Conservation (phyloP, 2,329 filamentous ascomycete genomes). For the Beauveria bassiana region DNA sequence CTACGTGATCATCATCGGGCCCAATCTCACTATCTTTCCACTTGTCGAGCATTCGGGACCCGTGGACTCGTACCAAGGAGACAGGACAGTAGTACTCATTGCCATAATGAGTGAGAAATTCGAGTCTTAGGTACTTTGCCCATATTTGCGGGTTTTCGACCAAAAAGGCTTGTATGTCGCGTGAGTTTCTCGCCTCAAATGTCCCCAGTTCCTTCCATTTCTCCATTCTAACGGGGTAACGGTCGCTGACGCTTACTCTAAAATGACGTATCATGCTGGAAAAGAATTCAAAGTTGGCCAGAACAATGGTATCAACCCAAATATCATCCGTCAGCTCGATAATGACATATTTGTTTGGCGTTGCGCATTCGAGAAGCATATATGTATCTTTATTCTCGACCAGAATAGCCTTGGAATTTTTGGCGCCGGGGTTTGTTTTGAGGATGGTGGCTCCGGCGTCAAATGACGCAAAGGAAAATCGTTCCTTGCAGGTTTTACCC, state of each 20-base stretch:
- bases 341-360: constrained; percentile 85
- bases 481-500: constrained; percentile 93
- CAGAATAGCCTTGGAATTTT: constrained; percentile 80
- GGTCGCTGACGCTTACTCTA: constrained; percentile 84
- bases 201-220: constrained; percentile 85
- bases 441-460: constrained; percentile 90
- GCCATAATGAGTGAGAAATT: constrained; percentile 88
- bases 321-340: constrained; percentile 84
- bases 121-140: constrained; percentile 86
- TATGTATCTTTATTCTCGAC: constrained; percentile 98
- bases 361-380: constrained; percentile 87
- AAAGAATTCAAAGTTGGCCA: constrained; percentile 99
- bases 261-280: constrained; percentile 93
- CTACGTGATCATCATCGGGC: constrained; percentile 53
- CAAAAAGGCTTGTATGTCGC: constrained; percentile 89
- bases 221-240: constrained; percentile 85
- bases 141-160: constrained; percentile 94
- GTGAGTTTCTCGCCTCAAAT: constrained; percentile 85
- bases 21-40: constrained; percentile 72
- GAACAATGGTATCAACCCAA: constrained; percentile 88
- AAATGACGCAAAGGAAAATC: constrained; percentile 96
- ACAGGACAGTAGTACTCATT: constrained; percentile 96
- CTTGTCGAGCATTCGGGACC: constrained; percentile 92
- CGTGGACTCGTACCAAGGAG: constrained; percentile 84
- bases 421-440: constrained; percentile 80